Conservation (phyloP, 225 moss, liverwort and hornwort genomes). For the Pseudisothecium myosuroides region DNA sequence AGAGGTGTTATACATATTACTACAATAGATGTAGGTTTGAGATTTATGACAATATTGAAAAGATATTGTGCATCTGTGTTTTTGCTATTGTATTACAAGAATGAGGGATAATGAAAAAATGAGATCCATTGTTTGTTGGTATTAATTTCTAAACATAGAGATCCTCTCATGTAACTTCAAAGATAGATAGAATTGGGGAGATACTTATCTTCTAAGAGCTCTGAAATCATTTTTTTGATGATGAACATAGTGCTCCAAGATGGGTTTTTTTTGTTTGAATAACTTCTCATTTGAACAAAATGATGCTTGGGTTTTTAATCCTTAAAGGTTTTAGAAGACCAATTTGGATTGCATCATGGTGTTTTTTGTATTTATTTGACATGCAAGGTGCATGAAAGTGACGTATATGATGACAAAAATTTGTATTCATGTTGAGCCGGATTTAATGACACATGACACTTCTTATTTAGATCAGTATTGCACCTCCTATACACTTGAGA, state of each 20-base stretch:
- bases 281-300: not conserved
- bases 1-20: not conserved
- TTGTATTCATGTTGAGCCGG: accelerated
- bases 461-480: not conserved
- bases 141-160: not conserved
- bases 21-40: too few species aligned
- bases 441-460: too few species aligned
- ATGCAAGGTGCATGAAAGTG: not conserved
- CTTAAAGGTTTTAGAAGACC: not conserved
- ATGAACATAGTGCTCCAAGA: too few species aligned
- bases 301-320: not conserved
- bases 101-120: not conserved
- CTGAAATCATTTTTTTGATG: not conserved
- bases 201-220: not conserved
- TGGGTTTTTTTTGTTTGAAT: not conserved
- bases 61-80: not conserved
- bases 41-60: not conserved
- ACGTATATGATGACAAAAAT: accelerated
- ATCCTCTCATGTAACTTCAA: not conserved
- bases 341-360: accelerated
- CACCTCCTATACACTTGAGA: accelerated
- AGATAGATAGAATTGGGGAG: too few species aligned
- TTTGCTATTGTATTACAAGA: not conserved
- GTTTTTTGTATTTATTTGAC: too few species aligned
- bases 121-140: too few species aligned